Base-by-base conservation (phyloP, 2,329 filamentous ascomycete genomes). In the Metarhizium brunneum region DNA sequence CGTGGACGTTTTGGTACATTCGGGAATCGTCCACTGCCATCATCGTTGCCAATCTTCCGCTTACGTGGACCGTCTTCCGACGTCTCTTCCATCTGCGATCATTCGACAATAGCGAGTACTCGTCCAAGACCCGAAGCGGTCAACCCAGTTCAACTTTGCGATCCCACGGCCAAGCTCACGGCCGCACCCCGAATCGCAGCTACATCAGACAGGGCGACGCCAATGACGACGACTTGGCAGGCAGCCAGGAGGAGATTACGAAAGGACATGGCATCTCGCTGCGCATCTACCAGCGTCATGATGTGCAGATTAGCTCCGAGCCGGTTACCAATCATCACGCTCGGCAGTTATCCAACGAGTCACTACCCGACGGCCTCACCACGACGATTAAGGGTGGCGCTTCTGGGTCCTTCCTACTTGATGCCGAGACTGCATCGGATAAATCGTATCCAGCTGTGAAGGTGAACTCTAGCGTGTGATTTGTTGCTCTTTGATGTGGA, bases 1-100 rank as follows among this genome's bases (percentile, higher is more conserved):
- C 65, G 14, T 76, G 73, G 73, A 71, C 69, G 2, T 72, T 69
- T 54, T 76, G 73, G 73, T 76, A 76, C 61, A 71, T 75, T 52
- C 72, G 73, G 36, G 73, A 76, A 58, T 73, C 73, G 0, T 74
- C 73, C 0, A 75, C 73, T 4, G 72, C 73, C n/a, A 65, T 76
- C 43, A 74, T 76, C 59, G 68, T 71, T 13, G 65, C 73, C 48
- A 76, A 76, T 52, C 67, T 76, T 4, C 73, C 73, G 7, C 65
- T 74, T 13, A 71, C 71, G 1, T 76, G 73, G 73, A 72, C 72
- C 0, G 61, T 74, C 2, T 59, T 73, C n/a, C 73, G 72, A 32
- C 66, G 67, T 6, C 56, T 68, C 35, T 72, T 75, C 61, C 61
- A 66, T 7, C 59, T 68, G 6, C 59, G 63, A 8, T 65, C 64